Conservation (phyloP, 345 rosid species). For the Pseudoturritis turrita region DNA sequence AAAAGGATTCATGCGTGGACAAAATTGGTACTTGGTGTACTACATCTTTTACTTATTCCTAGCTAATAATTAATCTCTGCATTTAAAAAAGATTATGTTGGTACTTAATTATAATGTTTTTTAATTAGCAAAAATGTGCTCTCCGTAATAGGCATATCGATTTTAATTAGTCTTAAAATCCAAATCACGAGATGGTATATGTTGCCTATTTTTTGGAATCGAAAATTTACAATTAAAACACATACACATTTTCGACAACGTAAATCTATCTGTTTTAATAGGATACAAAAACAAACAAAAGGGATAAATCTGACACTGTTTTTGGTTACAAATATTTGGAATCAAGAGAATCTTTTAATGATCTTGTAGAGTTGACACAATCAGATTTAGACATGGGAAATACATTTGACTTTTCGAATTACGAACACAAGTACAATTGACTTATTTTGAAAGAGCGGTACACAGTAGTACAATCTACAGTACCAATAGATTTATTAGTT, state of each 20-base stretch:
- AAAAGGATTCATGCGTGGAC: constrained; percentile 23
- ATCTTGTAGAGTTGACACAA: constrained; percentile 13
- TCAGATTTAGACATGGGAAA: neutral
- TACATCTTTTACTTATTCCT: constrained; percentile 23
- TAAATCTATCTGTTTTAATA: neutral
- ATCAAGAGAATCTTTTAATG: neutral
- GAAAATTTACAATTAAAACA: neutral
- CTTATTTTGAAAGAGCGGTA: constrained; percentile 19
- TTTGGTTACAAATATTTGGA: neutral
- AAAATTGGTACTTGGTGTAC: constrained; percentile 20
- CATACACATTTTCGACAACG: neutral
- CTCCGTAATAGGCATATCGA: neutral
- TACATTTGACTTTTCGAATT: neutral
- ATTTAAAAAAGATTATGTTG: neutral
- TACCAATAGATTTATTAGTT: neutral
- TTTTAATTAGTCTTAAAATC: neutral
- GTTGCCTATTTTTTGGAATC: neutral
- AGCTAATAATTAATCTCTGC: neutral
- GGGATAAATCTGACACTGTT: neutral
- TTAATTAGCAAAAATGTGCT: neutral
- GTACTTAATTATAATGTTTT: neutral
- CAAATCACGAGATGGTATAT: neutral
- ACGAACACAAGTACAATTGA: constrained; percentile 18
- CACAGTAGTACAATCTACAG: constrained; percentile 26
- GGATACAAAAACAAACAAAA: neutral